Base-by-base conservation (phyloP, 2,329 filamentous ascomycete species). In the Magnaporthiopsis poae region DNA sequence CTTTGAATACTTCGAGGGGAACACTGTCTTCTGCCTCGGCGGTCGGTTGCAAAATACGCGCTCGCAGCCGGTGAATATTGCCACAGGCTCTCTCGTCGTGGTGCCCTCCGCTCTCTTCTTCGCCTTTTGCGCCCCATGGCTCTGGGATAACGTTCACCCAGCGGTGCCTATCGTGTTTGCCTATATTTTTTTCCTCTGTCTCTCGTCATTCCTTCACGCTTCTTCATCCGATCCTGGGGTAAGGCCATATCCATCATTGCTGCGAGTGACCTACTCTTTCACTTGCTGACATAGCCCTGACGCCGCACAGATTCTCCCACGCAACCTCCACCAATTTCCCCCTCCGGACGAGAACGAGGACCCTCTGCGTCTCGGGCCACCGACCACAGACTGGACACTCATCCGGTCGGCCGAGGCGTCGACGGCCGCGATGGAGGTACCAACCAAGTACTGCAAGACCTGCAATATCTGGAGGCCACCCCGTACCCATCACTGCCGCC, bases 381-480 rank as follows among this genome's bases (percentile, higher is more conserved):
- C 92, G 1, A 95, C 90, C 8, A 98, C 91, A 65, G 92, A 96
- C 76, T 99, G 95, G 95, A 90, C 91, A 9, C 86, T 96, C 80
- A 90, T 98, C 71, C 90, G 93, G 73, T 91, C 92, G 12, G 86
- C 89, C 56, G 89, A 88, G 68, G 87, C 81, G 60, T 81, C 86
- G 12, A 90, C 90, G 39, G 90, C 92, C 11, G 93, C 93, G 7
- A 97, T 99, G 91, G 95, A 99, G 75, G 93, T 99, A 1, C 95
- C 95, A 0, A 93, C 94, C 68, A 98, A 99, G 79, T 97, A 96
- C 79, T 99, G 95, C 84, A 94, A 93, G 75, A 96, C 93, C 25
- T 99, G 95, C 81, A 92, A 92, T 73, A 93, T 99, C 71, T 99
- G 95, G 95, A 90, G 95, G 2, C 95, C 95, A 52, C 93, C 94